phyloP scores from a whole-genome alignment of 2,329 filamentous ascomycete genomes.

The Phoma sp. region DNA sequence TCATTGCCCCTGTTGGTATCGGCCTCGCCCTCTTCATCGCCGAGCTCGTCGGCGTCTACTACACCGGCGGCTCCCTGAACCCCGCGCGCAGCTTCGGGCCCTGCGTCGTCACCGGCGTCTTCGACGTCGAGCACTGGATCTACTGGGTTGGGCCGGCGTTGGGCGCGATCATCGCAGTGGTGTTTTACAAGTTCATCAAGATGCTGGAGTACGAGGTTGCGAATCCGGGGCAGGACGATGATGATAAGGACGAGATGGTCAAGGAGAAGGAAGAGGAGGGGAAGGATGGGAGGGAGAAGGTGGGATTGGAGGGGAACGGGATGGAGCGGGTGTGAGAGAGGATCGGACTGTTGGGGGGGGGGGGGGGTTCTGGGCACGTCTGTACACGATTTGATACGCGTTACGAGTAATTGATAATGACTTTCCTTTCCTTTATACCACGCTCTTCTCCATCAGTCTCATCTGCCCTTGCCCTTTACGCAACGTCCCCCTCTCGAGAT shows the following conservation, averaged over 20 bases:
- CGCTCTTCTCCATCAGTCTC: too few relatives aligned
- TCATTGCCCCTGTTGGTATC: constrained; percentile 73
- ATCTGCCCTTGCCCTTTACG: too few relatives aligned
- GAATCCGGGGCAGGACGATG: constrained; percentile 45
- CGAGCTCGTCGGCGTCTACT: constrained; percentile 58
- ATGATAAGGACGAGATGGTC: constrained; percentile 31
- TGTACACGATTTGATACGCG: too few relatives aligned
- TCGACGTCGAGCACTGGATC: constrained; percentile 55
- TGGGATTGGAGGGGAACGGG: not conserved
- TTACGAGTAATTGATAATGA: too few relatives aligned
- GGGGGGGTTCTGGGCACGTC: too few relatives aligned
- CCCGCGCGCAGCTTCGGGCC: constrained; percentile 56
- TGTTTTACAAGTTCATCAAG: constrained; percentile 58
- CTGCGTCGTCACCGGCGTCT: constrained; percentile 50
- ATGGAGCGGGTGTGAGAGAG: not conserved
- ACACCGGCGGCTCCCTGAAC: constrained; percentile 55
- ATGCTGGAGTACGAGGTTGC: constrained; percentile 47
- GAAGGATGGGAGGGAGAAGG: constrained; percentile 12
- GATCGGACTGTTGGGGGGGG: not conserved
- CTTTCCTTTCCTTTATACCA: too few relatives aligned
- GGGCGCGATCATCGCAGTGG: constrained; percentile 54
- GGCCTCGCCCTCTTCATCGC: constrained; percentile 72
- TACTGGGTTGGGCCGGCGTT: constrained; percentile 57
- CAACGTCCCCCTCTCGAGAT: too few relatives aligned
- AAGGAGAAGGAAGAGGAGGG: constrained; percentile 20